Evolutionary conservation across 768 basidiomycete genomes (phyloP), one percentile per base, ranked within the genome.

Genomic region (Sporobolomyces pararoseus): DNA sequence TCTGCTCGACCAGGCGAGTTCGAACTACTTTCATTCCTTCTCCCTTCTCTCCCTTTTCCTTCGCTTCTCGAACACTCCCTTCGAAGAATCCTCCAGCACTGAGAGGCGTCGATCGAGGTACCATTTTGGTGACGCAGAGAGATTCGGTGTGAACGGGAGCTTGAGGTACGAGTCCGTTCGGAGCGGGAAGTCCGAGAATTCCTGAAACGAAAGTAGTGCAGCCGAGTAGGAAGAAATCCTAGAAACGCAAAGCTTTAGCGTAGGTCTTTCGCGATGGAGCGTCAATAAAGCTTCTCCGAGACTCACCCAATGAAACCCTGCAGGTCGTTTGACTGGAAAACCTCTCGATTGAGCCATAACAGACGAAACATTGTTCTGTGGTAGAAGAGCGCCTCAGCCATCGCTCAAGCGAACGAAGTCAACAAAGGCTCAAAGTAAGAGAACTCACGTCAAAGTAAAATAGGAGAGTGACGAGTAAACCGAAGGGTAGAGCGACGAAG

Each of bases 71-170:
- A 31, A 66, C 65, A 31, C 71, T 73, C 44, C 73, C 62, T 52
- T 75, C 66, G 63, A 39, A 76, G 63, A 57, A 75, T 23, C 66
- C 75, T 14, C 59, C 68, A 35, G 51, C 73, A 37, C 57, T 50
- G 27, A 73, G 54, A 31, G 55, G 35, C 4, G 69, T 55, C 21
- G 70, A 63, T 21, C 46, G 66, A 19, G 71, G 71, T 25, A 76
- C 66, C 27, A 65, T 57, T 17, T 68, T 62, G 9, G 60, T 64
- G 21, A 64, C 73, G 35, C 59, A 81, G 2, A 97, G 84, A 14
- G 91, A 88, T 10, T 84, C 84, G 2, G 93, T 95, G 76, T 96
- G 93, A n/a, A 94, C 89, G 2, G 93, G 94, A 1, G 94, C 94
- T 77, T 83, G 82, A 1, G 82, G 82, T 46, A 82, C 81, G 42